Evolutionary conservation across 495 filamentous ascomycete species (phyloP), one percentile per base, ranked within the genome.

Genomic region (Friedmanniomyces simplex): DNA sequence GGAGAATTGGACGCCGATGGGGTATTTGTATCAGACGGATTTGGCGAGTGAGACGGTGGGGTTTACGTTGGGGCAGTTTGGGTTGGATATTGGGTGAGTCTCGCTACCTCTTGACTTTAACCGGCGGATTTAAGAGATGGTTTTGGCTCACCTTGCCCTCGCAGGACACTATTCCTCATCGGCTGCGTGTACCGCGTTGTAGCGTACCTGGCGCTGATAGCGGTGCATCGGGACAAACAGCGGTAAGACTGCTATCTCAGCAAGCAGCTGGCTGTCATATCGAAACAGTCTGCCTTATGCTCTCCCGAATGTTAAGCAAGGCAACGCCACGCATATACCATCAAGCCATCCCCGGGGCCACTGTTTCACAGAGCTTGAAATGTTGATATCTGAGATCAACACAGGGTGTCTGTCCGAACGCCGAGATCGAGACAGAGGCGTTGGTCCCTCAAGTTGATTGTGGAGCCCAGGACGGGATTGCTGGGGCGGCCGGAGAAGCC

Each of bases 1-100:
- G 1, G 67, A 75, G 60, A 70, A 78, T 53, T 60, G 78, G 16
- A 57, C 57, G 42, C 77, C 77, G 0, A 68, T 78, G 37, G 62
- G 52, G 1, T 77, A 78, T 63, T 59, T 79, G 41, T 75, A 76
- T 63, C 50, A 75, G 42, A 68, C 76, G 41, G 68, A 74, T 10
- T 24, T 70, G 36, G 75, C 71, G 28, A 64, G 57, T 20, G 7
- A 62, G 50, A 54, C 51, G 39, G 62, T 67, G 5, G 77, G 76
- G 1, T 80, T 69, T 56, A 60, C 59, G 14, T 62, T 79, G 1
- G 66, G 71, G 32, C 56, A 67, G 58, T 67, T 69, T 50, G 67
- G 63, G 51, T 32, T 62, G 20, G 78, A 80, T 58, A 47, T 77
- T 53, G 58, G 41, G 63, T 66, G 52, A 54, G 63, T 60, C n/a